These are phyloP conservation scores for Lentinula detonsa DNA, from an alignment of 768 basidiomycete genomes.

Conservation along the genomic window DNA sequence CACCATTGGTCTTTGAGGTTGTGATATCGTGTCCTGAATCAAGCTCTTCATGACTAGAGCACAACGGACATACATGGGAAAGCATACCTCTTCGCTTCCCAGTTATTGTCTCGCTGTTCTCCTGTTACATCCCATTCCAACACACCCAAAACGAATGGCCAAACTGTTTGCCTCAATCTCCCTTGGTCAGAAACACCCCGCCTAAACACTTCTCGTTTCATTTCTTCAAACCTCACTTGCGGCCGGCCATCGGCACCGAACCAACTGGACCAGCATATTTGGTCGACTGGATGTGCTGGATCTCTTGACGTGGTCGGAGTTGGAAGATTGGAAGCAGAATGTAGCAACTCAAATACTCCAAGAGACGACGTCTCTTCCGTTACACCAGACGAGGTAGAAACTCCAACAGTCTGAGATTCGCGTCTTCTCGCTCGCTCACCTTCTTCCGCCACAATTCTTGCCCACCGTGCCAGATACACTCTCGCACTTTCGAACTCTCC, in stretches of 20 bases:
- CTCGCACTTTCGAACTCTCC: slow-evolving; percentile 96
- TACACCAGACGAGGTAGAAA: slow-evolving; percentile 39
- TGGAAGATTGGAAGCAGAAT: slow-evolving; percentile 73
- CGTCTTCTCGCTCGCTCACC: slow-evolving; percentile 83
- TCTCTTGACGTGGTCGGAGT: slow-evolving; percentile 80
- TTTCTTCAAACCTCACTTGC: slow-evolving; percentile 57
- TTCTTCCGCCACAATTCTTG: slow-evolving; percentile 94
- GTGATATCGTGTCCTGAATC: slow-evolving; percentile 58
- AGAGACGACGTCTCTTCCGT: slow-evolving; percentile 66
- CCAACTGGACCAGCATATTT: slow-evolving; percentile 71
- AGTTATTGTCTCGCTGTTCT: slow-evolving; percentile 52
- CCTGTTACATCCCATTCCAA: slow-evolving; percentile 71
- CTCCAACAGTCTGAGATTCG: slow-evolving; percentile 67
- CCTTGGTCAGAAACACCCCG: slow-evolving; percentile 57
- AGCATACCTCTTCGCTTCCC: slow-evolving; percentile 58
- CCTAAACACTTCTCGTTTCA: slow-evolving; percentile 73
- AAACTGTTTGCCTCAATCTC: slow-evolving; percentile 63
- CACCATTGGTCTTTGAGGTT: slow-evolving; percentile 77
- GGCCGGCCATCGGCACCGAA: slow-evolving; percentile 70
- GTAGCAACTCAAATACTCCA: slow-evolving; percentile 84
- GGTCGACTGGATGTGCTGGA: slow-evolving; percentile 71
- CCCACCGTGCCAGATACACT: slow-evolving; percentile 96
- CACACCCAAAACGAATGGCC: slow-evolving; percentile 89
- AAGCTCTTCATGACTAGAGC: slow-evolving; percentile 2
- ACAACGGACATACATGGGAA: not conserved